These are phyloP conservation scores for Colletotrichum godetiae DNA, from an alignment of 2,329 filamentous ascomycete species.

Conservation along the genomic window DNA sequence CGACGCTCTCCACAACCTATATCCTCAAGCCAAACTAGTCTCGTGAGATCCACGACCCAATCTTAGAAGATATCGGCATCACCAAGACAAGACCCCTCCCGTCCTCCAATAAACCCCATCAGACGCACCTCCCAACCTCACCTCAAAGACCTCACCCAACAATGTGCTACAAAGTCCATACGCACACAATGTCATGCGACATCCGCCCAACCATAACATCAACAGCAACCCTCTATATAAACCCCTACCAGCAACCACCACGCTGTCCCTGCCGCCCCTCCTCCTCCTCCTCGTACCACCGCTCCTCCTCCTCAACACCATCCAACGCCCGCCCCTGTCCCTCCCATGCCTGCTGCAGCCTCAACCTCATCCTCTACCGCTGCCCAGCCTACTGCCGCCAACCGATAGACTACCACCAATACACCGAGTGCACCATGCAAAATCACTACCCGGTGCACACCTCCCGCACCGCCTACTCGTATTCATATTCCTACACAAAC, in stretches of 20 bases:
- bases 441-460: not conserved
- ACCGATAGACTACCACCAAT: conserved; percentile 20
- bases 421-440: not conserved
- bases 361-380: conserved; percentile 26
- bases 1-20: too few relatives aligned
- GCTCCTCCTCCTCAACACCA: conserved; percentile 11
- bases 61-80: too few relatives aligned
- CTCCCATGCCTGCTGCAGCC: conserved; percentile 43
- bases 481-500: conserved; percentile 19
- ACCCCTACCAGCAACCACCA: conserved; percentile 39
- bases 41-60: not conserved
- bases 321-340: conserved; percentile 40
- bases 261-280: conserved; percentile 37
- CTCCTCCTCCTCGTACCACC: not conserved
- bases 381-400: conserved; percentile 33
- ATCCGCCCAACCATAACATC: conserved; percentile 42
- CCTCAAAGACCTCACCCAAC: not conserved
- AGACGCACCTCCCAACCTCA: not conserved
- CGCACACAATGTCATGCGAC: conserved; percentile 44
- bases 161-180: conserved; percentile 39
- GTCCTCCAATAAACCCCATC: not conserved
- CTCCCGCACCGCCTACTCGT: conserved; percentile 37
- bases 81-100: not conserved
- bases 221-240: conserved; percentile 37
- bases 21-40: not conserved